Base-by-base conservation (phyloP, 768 basidiomycete genomes). In the Boletus reticulatus region DNA sequence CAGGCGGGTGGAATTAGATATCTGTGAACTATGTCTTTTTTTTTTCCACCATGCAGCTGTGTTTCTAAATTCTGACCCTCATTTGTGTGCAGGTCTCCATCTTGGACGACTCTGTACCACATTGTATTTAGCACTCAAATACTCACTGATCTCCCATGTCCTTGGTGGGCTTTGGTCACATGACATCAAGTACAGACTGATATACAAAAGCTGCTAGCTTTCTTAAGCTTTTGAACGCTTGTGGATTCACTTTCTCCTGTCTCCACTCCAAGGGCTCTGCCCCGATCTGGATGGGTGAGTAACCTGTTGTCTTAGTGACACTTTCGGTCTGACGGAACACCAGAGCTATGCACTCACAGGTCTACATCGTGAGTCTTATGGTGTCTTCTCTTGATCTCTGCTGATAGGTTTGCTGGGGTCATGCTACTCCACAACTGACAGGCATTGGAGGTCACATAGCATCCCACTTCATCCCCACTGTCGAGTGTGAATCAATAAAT, bases 381-480 rank as follows among this genome's bases (percentile, higher is more conserved):
- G 16, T n/a, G 14, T 16, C 13, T 10, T 12, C 16, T 5, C 19
- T 19, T 22, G 14, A 19, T 27, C 14, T 20, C 8, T 13, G 36
- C 17, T 48, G 10, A 42, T 43, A 2, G 9, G 17, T 34, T 34
- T 43, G 4, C 12, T 24, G 48, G 53, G 53, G 53, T 42, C 53
- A 54, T 27, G 46, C 53, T 20, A 54, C 53, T n/a, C 8, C 31
- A n/a, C 52, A 53, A 47, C 47, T 45, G 11, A 53, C 52, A n/a
- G 52, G 52, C 4, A 34, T 53, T 5, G 52, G 45, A 9, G 52
- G 52, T 12, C 45, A 53, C 16, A 47, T 53, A 45, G 52, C 45
- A 19, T 53, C 38, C 11, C 13, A n/a, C 16, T 53, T 53, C 7
- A 47, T 53, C 11, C 52, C 52, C 4, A 53, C 52, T 6, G 45